Conservation (phyloP, 176 grass and related monocot genomes). For the Carex parvula region DNA sequence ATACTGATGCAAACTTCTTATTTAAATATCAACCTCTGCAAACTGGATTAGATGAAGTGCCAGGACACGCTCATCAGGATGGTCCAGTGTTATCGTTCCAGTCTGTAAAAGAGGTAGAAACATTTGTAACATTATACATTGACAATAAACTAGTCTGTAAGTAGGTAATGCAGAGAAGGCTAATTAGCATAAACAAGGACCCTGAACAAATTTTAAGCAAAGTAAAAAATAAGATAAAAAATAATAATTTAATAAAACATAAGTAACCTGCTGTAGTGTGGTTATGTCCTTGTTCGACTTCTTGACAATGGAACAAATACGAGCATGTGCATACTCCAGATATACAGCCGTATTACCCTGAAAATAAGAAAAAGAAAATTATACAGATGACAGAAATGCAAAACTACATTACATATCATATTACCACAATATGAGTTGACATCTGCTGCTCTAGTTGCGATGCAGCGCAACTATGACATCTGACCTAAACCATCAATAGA, state of each 20-base stretch:
- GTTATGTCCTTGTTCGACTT: constrained; percentile 80
- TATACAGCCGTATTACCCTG: constrained; percentile 98
- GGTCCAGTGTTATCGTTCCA: constrained; percentile 49
- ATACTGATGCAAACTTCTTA: background rate
- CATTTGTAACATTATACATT: background rate
- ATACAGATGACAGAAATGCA: background rate
- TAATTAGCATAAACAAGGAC: constrained; percentile 3
- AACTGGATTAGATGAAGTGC: constrained; percentile 85
- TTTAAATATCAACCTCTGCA: constrained; percentile 51
- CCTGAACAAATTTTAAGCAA: background rate
- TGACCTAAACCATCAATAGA: background rate
- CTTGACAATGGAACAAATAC: constrained; percentile 93
- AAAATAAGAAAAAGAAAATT: constrained; percentile 28
- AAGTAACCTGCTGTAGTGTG: constrained; percentile 63
- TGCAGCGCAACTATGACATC: background rate
- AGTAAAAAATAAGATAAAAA: constrained; percentile 20
- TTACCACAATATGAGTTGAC: constrained; percentile 3
- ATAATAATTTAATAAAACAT: background rate
- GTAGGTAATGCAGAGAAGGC: background rate
- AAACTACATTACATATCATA: background rate
- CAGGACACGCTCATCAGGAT: constrained; percentile 77
- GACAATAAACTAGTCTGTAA: background rate
- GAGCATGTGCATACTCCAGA: constrained; percentile 88
- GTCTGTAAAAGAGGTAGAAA: constrained; percentile 40
- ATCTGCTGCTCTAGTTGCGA: background rate